Evolutionary conservation across 2,329 filamentous ascomycete genomes (phyloP).

Genomic region (Arthrobotrys conoides): DNA sequence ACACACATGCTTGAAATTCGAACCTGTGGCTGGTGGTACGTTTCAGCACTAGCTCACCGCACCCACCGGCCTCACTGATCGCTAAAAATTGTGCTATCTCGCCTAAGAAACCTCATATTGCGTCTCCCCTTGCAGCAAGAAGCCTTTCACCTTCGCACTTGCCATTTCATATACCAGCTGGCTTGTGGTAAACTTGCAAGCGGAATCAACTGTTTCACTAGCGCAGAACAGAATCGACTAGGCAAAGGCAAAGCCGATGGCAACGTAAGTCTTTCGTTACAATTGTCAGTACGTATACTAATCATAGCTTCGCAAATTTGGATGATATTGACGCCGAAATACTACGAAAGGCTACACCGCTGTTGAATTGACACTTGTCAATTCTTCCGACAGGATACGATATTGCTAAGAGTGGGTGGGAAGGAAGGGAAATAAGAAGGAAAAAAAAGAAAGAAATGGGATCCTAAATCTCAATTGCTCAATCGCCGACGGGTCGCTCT

Average conservation of each 20-base stretch:
- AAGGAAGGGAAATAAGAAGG: not conserved
- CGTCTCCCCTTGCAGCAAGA: conserved; percentile 1
- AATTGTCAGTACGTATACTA: conserved; percentile 44
- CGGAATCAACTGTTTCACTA: conserved; percentile 25
- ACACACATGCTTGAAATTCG: too few species aligned
- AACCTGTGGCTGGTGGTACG: conserved; percentile 32
- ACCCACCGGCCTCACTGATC: conserved; percentile 19
- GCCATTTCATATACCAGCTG: conserved; percentile 32
- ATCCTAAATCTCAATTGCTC: conserved; percentile 26
- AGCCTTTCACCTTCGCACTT: conserved; percentile 51
- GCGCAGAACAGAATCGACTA: conserved; percentile 26
- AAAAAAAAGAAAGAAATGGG: not conserved
- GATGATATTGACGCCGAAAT: conserved; percentile 7
- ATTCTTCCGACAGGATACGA: conserved; percentile 30
- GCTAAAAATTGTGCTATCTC: conserved; percentile 29
- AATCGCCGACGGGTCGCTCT: conserved; percentile 35
- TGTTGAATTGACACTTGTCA: conserved; percentile 17
- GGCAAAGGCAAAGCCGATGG: conserved; percentile 38
- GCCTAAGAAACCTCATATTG: conserved; percentile 35
- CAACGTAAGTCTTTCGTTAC: conserved; percentile 11
- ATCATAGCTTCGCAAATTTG: conserved; percentile 46
- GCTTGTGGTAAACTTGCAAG: conserved; percentile 22
- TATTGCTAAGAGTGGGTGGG: not conserved
- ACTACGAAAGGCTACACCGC: not conserved
- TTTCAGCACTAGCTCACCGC: not conserved